Base-by-base conservation (phyloP, 495 filamentous ascomycete species). In the Penicillium riverlandense region DNA sequence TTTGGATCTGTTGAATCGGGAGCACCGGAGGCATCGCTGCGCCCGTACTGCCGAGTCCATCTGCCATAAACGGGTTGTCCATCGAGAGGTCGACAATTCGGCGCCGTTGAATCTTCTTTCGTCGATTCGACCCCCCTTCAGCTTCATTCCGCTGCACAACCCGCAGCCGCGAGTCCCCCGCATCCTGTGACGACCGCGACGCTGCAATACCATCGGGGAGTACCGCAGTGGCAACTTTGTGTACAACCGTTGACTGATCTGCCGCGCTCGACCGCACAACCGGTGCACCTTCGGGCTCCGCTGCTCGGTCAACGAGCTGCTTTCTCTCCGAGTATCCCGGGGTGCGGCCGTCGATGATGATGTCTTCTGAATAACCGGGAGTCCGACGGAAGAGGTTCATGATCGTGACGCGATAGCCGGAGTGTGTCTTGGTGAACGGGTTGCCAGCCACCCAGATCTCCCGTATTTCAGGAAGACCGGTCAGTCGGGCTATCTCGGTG, bases 361-460 rank as follows among this genome's bases (percentile, higher is more conserved):
- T 83, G 61, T 98, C 94, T 52, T 95, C 86, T 0, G 82, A 78
- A 55, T 90, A 92, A 8, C 92, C 92, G 3, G 92, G 89, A 0
- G 88, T 89, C n/a, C 77, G 79, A 45, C 92, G 85, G 72, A 98
- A 98, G 1, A 96, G 76, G 55, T 97, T 97, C 77, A 98, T 96
- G 52, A 98, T 95, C 16, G 79, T 83, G 48, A 94, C 72, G 28
- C 92, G 80, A 58, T 96, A 94, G 48, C 78, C 80, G 41, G 82
- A 76, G 55, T 96, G 90, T 9, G 88, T 91, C 45, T 85, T 88
- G 29, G 83, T 84, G 50, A 96, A 96, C 7, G 91, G 88, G 62
- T 97, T 97, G 11, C 83, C 84, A 37, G 82, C 74, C 11, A 97
- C 86, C 71, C 87, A 98, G 40, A 97, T 82, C 67, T 96, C 92